phyloP scores from a whole-genome alignment of 2,329 filamentous ascomycete genomes.

The Apiospora saccharicola region DNA sequence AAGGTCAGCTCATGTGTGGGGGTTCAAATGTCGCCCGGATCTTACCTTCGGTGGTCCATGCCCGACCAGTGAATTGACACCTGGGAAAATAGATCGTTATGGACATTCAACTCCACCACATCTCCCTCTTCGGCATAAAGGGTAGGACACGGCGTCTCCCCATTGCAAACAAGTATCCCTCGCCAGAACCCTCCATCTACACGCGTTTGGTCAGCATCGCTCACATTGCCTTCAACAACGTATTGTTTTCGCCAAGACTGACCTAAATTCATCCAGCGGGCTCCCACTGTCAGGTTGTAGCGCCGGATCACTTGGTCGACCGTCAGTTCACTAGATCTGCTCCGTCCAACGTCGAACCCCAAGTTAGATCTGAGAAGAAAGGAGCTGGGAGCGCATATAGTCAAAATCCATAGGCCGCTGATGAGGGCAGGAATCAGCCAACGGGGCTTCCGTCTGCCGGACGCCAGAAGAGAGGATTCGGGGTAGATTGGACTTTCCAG shows the following conservation, averaged over 20 bases:
- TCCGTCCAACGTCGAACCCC: not conserved
- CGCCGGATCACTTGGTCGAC: not conserved
- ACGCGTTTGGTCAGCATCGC: not conserved
- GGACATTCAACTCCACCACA: constrained; percentile 30
- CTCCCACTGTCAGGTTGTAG: constrained; percentile 24
- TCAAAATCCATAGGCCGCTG: not conserved
- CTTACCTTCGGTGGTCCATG: constrained; percentile 23
- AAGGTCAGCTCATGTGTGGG: not conserved
- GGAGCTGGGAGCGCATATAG: not conserved
- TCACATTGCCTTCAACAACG: too few species aligned
- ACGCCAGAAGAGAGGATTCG: not conserved
- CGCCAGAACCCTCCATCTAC: constrained; percentile 31
- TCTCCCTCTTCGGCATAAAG: constrained; percentile 31
- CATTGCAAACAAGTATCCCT: constrained; percentile 31
- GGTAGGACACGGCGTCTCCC: constrained; percentile 30
- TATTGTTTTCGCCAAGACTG: too few species aligned
- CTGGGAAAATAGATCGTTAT: constrained; percentile 30
- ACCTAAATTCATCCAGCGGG: constrained; percentile 27
- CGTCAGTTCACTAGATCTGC: too few species aligned
- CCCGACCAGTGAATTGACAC: constrained; percentile 31
- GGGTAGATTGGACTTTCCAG: not conserved
- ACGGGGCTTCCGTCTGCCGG: not conserved
- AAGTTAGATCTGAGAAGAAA: not conserved
- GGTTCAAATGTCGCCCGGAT: not conserved
- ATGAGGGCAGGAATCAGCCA: not conserved